phyloP scores from a whole-genome alignment of 108 stramenopile species.

The Skeletonema marinoi region DNA sequence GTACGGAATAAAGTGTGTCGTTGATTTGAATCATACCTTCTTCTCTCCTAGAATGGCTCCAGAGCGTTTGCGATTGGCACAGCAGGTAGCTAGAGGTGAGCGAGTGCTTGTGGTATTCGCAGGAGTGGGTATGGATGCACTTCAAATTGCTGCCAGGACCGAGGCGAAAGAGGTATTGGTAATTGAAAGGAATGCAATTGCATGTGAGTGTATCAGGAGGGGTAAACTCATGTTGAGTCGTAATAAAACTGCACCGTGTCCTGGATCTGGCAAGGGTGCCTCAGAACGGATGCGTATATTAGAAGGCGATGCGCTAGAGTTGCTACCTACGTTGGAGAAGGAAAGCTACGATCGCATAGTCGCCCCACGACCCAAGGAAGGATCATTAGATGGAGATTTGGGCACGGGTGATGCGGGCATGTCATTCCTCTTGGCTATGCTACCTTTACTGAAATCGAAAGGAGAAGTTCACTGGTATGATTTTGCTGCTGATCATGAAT shows the following conservation, averaged over 20 bases:
- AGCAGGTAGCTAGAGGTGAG: constrained; percentile 85
- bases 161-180: constrained; percentile 69
- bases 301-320: constrained; percentile 76
- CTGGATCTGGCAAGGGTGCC: constrained; percentile 57
- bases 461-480: constrained; percentile 90
- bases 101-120: constrained; percentile 80
- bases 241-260: constrained; percentile 76
- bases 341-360: constrained; percentile 73
- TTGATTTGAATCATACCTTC: constrained; percentile 83
- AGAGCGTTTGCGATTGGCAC: constrained; percentile 81
- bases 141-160: constrained; percentile 81
- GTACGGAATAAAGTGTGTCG: constrained; percentile 84
- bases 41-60: constrained; percentile 86
- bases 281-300: constrained; percentile 69
- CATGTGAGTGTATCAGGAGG: constrained; percentile 63
- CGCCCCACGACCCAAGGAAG: constrained; percentile 88
- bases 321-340: constrained; percentile 53
- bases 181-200: constrained; percentile 79
- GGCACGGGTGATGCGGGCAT: constrained; percentile 75
- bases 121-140: constrained; percentile 87
- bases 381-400: constrained; percentile 77
- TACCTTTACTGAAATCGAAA: constrained; percentile 67
- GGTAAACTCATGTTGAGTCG: constrained; percentile 72
- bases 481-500: constrained; percentile 82
- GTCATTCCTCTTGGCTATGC: constrained; percentile 58